Evolutionary conservation across 140 eudicot species (phyloP).

Genomic region (Anethum foeniculum): DNA sequence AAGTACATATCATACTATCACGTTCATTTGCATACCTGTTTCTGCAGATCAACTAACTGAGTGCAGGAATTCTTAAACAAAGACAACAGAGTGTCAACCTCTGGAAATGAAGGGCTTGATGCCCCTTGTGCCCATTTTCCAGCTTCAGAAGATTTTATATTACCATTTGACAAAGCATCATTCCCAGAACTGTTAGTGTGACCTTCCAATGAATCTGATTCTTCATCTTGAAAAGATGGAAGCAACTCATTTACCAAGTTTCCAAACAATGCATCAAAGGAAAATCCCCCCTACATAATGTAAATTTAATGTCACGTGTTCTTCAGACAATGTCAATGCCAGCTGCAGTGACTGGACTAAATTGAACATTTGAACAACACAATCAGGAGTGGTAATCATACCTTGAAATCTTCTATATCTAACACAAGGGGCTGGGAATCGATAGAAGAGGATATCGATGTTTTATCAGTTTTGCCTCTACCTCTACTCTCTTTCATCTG

Average conservation of each 20-base stretch:
- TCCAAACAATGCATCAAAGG: slow-evolving; percentile 90
- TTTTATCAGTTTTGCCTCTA: slow-evolving; percentile 31
- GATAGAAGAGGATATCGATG: slow-evolving; percentile 37
- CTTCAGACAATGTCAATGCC: background rate
- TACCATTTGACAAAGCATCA: slow-evolving; percentile 62
- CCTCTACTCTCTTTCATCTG: slow-evolving; percentile 77
- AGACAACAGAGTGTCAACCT: slow-evolving; percentile 69
- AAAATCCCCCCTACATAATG: slow-evolving; percentile 69
- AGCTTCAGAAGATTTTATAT: slow-evolving; percentile 31
- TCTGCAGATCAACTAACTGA: slow-evolving; percentile 74
- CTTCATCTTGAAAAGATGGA: slow-evolving; percentile 85
- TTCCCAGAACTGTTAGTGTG: slow-evolving; percentile 36
- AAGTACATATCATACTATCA: background rate
- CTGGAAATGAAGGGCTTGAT: slow-evolving; percentile 74
- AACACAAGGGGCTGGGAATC: slow-evolving; percentile 66
- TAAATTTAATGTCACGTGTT: slow-evolving; percentile 9
- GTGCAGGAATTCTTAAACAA: slow-evolving; percentile 76
- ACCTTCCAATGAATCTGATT: slow-evolving; percentile 57
- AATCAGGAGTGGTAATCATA: slow-evolving; percentile 6
- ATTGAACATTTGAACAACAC: background rate
- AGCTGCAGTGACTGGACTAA: background rate
- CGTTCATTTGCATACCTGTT: slow-evolving; percentile 42
- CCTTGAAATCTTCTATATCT: slow-evolving; percentile 90
- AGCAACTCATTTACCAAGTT: slow-evolving; percentile 80
- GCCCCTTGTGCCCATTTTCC: slow-evolving; percentile 54